Percentiles rank a stretch among this genome's conserved stretches.
These are phyloP conservation scores for Penicillium pancosmium DNA, from an alignment of 495 filamentous ascomycete genomes.

Conservation along the genomic window DNA sequence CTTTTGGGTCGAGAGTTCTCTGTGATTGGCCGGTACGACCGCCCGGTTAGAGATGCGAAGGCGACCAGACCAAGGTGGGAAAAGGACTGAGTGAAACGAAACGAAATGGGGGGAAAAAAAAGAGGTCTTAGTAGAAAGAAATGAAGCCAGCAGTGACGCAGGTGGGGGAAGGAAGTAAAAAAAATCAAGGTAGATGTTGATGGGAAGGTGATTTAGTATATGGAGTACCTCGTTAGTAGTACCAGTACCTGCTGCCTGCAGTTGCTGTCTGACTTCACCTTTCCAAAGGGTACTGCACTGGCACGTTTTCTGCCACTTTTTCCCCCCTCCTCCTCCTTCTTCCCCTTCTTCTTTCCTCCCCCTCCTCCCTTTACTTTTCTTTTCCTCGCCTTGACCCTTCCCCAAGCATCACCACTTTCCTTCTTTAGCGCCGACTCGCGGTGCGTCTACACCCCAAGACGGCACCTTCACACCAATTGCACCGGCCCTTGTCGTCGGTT, in stretches of 20 bases:
- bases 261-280: no score
- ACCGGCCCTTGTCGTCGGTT: conserved; percentile 30
- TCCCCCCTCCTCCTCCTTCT: conserved; percentile 2
- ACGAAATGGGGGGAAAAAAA: background rate
- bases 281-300: no score
- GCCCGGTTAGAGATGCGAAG: conserved; percentile 22
- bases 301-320: background rate
- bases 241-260: no score
- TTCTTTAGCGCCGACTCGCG: conserved; percentile 18
- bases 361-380: conserved; percentile 3
- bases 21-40: conserved; percentile 32
- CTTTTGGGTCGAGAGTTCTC: conserved; percentile 14
- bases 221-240: no score
- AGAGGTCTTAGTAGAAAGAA: background rate
- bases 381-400: conserved; percentile 7
- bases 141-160: background rate
- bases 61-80: background rate
- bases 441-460: conserved; percentile 22
- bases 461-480: conserved; percentile 28
- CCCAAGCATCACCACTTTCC: conserved; percentile 11
- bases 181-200: background rate
- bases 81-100: background rate
- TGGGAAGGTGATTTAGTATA: no score
- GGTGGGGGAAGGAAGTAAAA: background rate
- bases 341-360: conserved; percentile 7